These are phyloP conservation scores for Penicillium silybi DNA, from an alignment of 495 filamentous ascomycete species.

Conservation along the genomic window DNA sequence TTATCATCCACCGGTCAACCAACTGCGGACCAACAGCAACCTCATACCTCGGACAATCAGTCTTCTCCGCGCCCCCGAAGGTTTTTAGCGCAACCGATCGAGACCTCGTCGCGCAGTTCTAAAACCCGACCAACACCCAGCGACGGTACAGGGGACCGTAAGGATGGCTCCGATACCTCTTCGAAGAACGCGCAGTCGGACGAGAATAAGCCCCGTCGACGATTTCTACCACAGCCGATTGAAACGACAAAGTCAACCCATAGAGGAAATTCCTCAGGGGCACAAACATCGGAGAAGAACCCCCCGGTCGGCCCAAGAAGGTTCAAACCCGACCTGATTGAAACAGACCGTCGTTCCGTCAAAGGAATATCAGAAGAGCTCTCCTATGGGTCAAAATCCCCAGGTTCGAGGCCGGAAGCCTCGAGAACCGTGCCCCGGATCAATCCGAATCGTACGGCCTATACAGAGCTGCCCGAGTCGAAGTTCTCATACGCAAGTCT, in stretches of 20 bases:
- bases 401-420: neutral
- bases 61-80: conserved; percentile 7
- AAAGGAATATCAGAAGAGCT: conserved; percentile 20
- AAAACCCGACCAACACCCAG: conserved; percentile 39
- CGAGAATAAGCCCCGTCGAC: conserved; percentile 2
- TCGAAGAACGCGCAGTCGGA: neutral
- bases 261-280: conserved; percentile 1
- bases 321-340: conserved; percentile 57
- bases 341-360: conserved; percentile 50
- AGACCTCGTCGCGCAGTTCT: conserved; percentile 59
- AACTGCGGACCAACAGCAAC: neutral
- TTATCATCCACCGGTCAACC: neutral
- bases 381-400: conserved; percentile 4
- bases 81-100: conserved; percentile 61
- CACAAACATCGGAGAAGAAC: conserved; percentile 8
- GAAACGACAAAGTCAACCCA: conserved; percentile 27
- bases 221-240: conserved; percentile 26
- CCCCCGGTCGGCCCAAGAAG: conserved; percentile 28
- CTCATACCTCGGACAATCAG: neutral
- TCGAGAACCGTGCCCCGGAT: neutral
- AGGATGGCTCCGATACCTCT: neutral
- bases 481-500: conserved; percentile 46
- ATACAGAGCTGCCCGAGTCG: conserved; percentile 31
- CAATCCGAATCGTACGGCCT: neutral
- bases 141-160: neutral